Evolutionary conservation across 371 early-diverging fungal genomes (phyloP), one percentile per base, ranked within the genome.

Genomic region (Mortierella sp.): DNA sequence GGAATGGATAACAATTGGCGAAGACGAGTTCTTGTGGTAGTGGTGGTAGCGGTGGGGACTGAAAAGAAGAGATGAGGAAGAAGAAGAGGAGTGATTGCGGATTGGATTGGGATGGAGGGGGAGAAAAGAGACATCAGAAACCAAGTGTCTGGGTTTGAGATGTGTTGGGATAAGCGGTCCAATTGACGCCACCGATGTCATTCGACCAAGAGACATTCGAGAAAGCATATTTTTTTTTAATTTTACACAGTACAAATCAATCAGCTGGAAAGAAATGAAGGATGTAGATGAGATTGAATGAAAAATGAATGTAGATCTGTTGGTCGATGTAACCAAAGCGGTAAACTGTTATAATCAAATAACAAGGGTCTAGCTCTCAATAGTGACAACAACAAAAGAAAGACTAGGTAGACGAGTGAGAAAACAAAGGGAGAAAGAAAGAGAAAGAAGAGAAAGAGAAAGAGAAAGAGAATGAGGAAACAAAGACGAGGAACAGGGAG

Each of bases 111-210:
- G 43, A 39, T 62, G 47, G 28, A 28, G 51, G 28, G 37, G 8
- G 22, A 32, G 26, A 57, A 52, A n/a, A 30, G 14, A 22, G 16
- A 45, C 49, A 67, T 73, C 64, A 68, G 68, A 62, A 35, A 62
- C 49, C 26, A 47, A 18, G 20, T 30, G 73, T 73, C 63, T 67
- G 62, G 72, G 65, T 64, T 71, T 71, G 28, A 71, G 61, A 58
- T 43, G 43, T 32, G 35, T 30, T 22, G 49, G 22, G 60, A 60
- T n/a, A 18, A 47, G 51, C 35, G 51, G 68, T 32, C 40, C n/a
- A 22, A 62, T 14, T 39, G 51, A 39, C 68, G 60, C 62, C 62
- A 62, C 54, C 24, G 39, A 55, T 26, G 18, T 55, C 30, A 55
- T 14, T 2, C 55, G 12, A 30, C 55, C 16, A 28, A 55, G 18